A percentile compares a stretch with the other conserved stretches of the same genome.
These are phyloP conservation scores for Aspergillus fructus DNA, from an alignment of 2,329 filamentous ascomycete genomes.

Conservation along the genomic window DNA sequence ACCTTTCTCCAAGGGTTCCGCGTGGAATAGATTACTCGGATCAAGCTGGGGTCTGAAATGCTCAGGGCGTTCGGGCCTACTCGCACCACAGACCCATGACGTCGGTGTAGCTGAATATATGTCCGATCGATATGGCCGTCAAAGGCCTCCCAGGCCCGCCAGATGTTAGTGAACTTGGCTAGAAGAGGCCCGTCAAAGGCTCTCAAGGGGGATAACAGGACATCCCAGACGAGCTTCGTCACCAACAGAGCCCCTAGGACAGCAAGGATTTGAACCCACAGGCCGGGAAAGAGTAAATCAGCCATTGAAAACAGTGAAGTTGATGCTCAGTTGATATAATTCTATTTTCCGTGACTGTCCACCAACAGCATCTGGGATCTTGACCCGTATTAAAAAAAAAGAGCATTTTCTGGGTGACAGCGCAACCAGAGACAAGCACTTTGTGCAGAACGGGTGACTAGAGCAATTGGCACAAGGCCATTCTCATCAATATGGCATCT, in stretches of 20 bases:
- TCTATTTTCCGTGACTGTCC: background rate
- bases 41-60: constrained; percentile 69
- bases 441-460: no score
- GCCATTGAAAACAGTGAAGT: background rate
- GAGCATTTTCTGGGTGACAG: background rate
- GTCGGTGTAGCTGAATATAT: constrained; percentile 56
- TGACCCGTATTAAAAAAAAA: background rate
- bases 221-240: constrained; percentile 3
- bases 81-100: constrained; percentile 72
- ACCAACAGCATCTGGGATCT: background rate
- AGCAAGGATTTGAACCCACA: constrained; percentile 4
- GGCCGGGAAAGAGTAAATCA: background rate
- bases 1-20: constrained; percentile 57
- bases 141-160: constrained; percentile 10
- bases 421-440: no score
- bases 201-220: constrained; percentile 3
- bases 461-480: no score
- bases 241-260: background rate
- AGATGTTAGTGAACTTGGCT: constrained; percentile 14
- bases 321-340: background rate
- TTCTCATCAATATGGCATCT: no score
- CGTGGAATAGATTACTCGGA: constrained; percentile 74
- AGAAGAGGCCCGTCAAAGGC: constrained; percentile 6
- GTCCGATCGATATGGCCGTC: constrained; percentile 8
- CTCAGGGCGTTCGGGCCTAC: constrained; percentile 73